Evolutionary conservation across 1,284 basidiomycete species (phyloP), one percentile per base, ranked within the genome.

Genomic region (Ganoderma lingzhi): DNA sequence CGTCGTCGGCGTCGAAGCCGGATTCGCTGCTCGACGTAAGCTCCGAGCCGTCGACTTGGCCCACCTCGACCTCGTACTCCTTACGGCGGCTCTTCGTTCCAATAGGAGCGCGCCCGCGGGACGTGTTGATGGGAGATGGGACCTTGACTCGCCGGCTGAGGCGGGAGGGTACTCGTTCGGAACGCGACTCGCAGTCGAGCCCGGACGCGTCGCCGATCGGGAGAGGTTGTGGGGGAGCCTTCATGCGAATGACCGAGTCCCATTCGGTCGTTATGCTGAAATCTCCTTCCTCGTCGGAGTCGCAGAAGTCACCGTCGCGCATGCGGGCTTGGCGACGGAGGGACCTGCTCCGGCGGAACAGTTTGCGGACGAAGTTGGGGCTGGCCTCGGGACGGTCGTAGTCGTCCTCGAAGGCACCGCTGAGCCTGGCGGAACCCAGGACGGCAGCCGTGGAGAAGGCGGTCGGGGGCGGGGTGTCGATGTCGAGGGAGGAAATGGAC

Each of bases 1-100:
- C 72, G 65, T 71, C 68, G 44, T 73, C 72, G 44, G 68, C 68
- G 19, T 73, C 72, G 62, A 59, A 68, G 12, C 68, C 68, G 9
- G 70, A 68, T 32, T 66, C 70, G 37, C 32, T 58, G 48, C 59
- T 66, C 41, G 53, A 23, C 15, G 59, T 63, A 28, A 62, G 28
- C 14, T 44, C 39, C 14, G 65, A 65, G 10, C 60, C 67, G 10
- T 69, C 64, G 58, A 68, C 41, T 28, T 64, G 28, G 9, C 68
- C 66, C 19, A 67, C 53, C 62, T 71, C 68, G 28, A 71, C 55
- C 35, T 68, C 68, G 70, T 71, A 70, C 32, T 64, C 55, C 10
- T 62, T 60, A 37, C 66, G 62, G 1, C 65, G 48, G 6, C 64
- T 62, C 67, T 69, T 68, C 56, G 67, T 35, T 35, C 63, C 28